Conservation (phyloP, 768 basidiomycete species). For the Agaricus blazei region DNA sequence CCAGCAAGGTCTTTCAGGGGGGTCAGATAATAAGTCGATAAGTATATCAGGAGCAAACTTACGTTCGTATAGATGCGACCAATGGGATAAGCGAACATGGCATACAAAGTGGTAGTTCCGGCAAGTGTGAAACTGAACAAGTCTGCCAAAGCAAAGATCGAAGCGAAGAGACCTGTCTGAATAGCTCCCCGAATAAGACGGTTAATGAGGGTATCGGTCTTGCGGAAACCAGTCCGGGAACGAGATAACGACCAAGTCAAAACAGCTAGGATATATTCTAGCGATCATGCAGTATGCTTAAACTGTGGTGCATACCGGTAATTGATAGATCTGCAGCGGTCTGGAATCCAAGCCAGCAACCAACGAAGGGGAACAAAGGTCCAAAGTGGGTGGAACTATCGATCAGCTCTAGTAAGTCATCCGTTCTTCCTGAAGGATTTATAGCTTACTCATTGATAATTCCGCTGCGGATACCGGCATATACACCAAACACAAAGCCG, state of each 20-base stretch:
- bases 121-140: conserved; percentile 31
- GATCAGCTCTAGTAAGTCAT: neutral
- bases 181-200: conserved; percentile 43
- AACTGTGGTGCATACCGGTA: conserved; percentile 26
- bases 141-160: conserved; percentile 39
- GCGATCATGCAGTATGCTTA: neutral
- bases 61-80: conserved; percentile 39
- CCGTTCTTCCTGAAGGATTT: neutral
- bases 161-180: conserved; percentile 43
- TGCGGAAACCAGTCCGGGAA: conserved; percentile 40
- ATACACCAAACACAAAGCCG: conserved; percentile 35
- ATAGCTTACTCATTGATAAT: conserved; percentile 30
- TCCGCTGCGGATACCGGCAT: conserved; percentile 31
- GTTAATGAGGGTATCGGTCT: conserved; percentile 40
- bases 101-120: conserved; percentile 21
- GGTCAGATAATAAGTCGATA: neutral
- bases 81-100: conserved; percentile 21
- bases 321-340: conserved; percentile 36
- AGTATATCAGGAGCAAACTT: conserved; percentile 13
- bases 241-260: conserved; percentile 24
- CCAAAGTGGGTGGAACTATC: conserved; percentile 30
- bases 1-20: conserved; percentile 32
- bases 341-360: conserved; percentile 38
- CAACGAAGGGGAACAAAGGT: conserved; percentile 30
- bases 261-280: conserved; percentile 8